Evolutionary conservation across 257 asterid species (phyloP).

Genomic region (Solanum pennellii): DNA sequence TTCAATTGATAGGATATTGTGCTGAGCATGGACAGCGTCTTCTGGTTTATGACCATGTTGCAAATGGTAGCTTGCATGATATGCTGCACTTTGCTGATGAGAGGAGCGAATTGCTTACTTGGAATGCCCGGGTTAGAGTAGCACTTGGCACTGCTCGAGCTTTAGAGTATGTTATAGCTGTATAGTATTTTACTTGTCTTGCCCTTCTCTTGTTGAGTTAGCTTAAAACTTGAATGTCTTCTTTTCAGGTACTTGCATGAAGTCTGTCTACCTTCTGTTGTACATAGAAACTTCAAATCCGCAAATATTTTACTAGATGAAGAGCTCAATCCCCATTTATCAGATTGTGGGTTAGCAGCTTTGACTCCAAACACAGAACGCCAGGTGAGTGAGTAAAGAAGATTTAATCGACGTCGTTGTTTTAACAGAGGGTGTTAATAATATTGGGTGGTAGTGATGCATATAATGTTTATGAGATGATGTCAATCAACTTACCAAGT

Average conservation of each 20-base stretch:
- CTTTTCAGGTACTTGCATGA: conserved; percentile 91
- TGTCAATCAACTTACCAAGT: background rate
- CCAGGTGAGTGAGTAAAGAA: conserved; percentile 43
- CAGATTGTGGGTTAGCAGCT: conserved; percentile 92
- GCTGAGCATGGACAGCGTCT: conserved; percentile 93
- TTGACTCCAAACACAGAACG: conserved; percentile 82
- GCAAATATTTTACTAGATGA: conserved; percentile 90
- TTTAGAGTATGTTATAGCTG: conserved; percentile 57
- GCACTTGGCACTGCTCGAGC: conserved; percentile 99
- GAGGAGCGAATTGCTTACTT: conserved; percentile 73
- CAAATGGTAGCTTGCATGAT: conserved; percentile 86
- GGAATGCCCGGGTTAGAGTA: conserved; percentile 96
- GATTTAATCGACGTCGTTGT: background rate
- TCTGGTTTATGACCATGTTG: conserved; percentile 66
- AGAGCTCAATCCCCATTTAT: conserved; percentile 86
- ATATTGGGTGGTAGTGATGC: background rate
- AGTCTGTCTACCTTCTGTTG: conserved; percentile 91
- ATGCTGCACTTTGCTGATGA: conserved; percentile 93
- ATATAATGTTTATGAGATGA: background rate
- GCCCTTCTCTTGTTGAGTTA: background rate
- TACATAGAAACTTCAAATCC: conserved; percentile 90
- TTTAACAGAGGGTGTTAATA: background rate
- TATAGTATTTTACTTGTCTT: background rate
- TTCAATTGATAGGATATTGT: conserved; percentile 81
- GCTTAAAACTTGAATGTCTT: conserved; percentile 3